phyloP scores from a whole-genome alignment of 192 early-diverging fungal species.

The Cladochytrium replicatum region DNA sequence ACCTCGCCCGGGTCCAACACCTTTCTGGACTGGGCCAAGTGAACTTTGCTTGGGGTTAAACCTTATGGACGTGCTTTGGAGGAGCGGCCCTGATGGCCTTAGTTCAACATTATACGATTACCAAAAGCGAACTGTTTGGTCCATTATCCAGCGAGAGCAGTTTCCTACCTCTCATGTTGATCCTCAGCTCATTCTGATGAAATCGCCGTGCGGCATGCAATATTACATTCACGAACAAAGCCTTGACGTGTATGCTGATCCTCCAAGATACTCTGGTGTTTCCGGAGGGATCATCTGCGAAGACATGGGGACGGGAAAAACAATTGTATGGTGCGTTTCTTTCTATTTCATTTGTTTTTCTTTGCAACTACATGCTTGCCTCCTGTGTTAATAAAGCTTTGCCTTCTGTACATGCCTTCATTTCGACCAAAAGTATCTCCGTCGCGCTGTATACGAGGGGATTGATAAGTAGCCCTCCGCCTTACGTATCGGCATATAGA shows the following conservation, averaged over 20 bases:
- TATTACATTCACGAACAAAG: slow-evolving; percentile 38
- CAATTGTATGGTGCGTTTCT: too few species aligned
- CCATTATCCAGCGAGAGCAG: slow-evolving; percentile 59
- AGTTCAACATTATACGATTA: slow-evolving; percentile 9
- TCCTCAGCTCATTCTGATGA: slow-evolving; percentile 27
- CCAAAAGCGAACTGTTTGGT: slow-evolving; percentile 47
- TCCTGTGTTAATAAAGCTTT: too few species aligned
- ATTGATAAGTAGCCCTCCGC: too few species aligned
- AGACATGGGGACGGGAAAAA: slow-evolving; percentile 87
- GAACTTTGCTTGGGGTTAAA: too few species aligned
- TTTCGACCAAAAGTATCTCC: too few species aligned
- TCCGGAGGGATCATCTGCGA: slow-evolving; percentile 66
- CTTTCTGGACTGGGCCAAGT: too few species aligned
- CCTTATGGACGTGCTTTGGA: background rate
- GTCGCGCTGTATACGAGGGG: too few species aligned
- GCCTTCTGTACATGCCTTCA: too few species aligned
- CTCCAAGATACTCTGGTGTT: background rate
- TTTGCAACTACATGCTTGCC: too few species aligned
- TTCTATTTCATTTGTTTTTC: too few species aligned
- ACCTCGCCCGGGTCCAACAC: too few species aligned
- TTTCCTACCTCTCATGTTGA: slow-evolving; percentile 43
- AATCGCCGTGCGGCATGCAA: slow-evolving; percentile 14
- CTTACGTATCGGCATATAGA: too few species aligned
- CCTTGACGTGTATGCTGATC: background rate
- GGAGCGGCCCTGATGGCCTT: slow-evolving; percentile 6